Evolutionary conservation across 208 protist species (phyloP), one percentile per base, ranked within the genome.

Genomic region (Trypanosoma melophagium): DNA sequence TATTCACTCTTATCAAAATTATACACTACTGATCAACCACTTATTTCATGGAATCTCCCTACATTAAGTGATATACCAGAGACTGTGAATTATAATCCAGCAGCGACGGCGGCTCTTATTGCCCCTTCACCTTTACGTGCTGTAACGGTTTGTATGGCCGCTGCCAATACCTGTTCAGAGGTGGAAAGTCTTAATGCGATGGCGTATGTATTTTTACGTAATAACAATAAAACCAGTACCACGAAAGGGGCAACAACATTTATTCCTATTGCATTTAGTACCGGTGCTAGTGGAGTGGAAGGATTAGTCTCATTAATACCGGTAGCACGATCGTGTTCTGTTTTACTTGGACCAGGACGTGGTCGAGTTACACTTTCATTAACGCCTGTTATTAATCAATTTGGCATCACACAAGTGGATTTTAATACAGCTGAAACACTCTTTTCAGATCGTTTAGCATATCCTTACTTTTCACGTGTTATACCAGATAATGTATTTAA

Each of bases 391-490:
- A 74, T 96, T 28, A 96, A 93, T 68, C 76, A 92, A 71, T 96
- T 88, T 68, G 38, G 64, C 12, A 76, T 90, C 21, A 68, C 86
- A 17, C 85, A 90, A 74, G 31, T 96, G 8, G 90, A 96, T 59
- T 96, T 91, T 70, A 80, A 71, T 51, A 77, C 82, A 16, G 76
- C 85, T 1, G 89, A 83, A 53, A 73, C 79, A 62, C 75, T 84
- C 63, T 76, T 74, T 84, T 88, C 74, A 81, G 76, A 54, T 67
- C 69, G 64, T 31, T 71, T 84, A 51, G 67, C 71, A 45, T 83
- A 81, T 65, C 90, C 90, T 45, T 90, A 84, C 63, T 93, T 93
- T 61, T 93, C 87, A n/a, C 82, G 90, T 41, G 84, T 79, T 13
- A 69, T 81, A 22, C 84, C 87, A 3, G 22, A 52, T 14, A 78